Conservation (phyloP, 805 yeast genomes). For the Sugiyamaella qingdaonensis region DNA sequence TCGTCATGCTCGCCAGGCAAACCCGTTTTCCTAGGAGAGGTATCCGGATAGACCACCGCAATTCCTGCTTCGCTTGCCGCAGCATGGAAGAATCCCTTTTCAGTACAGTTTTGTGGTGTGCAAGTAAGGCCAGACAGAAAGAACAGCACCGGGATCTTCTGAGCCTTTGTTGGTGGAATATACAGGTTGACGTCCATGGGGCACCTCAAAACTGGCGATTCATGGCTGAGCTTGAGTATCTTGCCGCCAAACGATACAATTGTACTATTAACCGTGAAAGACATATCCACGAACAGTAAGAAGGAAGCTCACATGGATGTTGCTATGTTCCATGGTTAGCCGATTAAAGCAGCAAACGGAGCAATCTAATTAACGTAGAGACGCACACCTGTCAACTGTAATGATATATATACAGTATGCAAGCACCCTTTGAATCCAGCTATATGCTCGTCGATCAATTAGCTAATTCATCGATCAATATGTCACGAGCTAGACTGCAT, state of each 20-base stretch:
- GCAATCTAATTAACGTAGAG: too few species aligned
- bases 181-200: slow-evolving; percentile 81
- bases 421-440: too few species aligned
- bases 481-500: too few species aligned
- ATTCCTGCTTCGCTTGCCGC: slow-evolving; percentile 79
- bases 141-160: slow-evolving; percentile 62
- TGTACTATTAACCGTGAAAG: slow-evolving; percentile 47
- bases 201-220: slow-evolving; percentile 60
- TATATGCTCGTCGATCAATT: too few species aligned
- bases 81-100: slow-evolving; percentile 83
- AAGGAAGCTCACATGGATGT: neutral
- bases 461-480: too few species aligned
- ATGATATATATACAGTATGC: too few species aligned
- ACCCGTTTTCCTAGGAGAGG: slow-evolving; percentile 86
- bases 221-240: slow-evolving; percentile 69
- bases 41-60: slow-evolving; percentile 91
- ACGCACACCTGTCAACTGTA: too few species aligned
- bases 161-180: slow-evolving; percentile 48
- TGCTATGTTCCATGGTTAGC: too few species aligned
- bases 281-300: neutral
- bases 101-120: slow-evolving; percentile 88
- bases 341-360: too few species aligned
- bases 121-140: slow-evolving; percentile 90
- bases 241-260: slow-evolving; percentile 70
- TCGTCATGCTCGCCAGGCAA: slow-evolving; percentile 75